Percentiles rank a stretch among this genome's conserved stretches.
phyloP scores from a whole-genome alignment of 345 rosid genomes.

The Capsella bursapastoris region DNA sequence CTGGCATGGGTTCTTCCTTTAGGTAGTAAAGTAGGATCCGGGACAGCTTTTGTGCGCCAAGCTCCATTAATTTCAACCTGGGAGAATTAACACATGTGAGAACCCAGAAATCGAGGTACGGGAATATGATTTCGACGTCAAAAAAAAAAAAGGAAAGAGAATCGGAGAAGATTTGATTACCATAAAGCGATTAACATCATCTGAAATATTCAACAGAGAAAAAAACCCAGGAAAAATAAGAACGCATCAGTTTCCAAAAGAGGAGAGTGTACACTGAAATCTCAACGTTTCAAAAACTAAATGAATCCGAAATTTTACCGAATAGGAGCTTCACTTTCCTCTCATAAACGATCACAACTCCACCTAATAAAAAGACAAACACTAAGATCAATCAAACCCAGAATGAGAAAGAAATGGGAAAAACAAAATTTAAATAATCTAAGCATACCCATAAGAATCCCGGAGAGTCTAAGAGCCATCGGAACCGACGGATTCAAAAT shows the following conservation, averaged over 20 bases:
- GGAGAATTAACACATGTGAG: neutral
- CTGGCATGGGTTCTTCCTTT: conserved; percentile 73
- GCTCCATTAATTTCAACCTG: conserved; percentile 87
- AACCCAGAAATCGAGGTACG: neutral
- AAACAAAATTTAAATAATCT: neutral
- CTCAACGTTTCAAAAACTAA: neutral
- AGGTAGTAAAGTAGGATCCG: conserved; percentile 72
- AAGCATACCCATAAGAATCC: conserved; percentile 84
- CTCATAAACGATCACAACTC: conserved; percentile 93
- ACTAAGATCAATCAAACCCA: conserved; percentile 23
- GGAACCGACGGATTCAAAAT: conserved; percentile 90
- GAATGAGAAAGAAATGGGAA: conserved; percentile 6
- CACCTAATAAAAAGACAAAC: conserved; percentile 54
- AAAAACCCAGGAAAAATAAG: conserved; percentile 18
- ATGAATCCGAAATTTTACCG: conserved; percentile 52
- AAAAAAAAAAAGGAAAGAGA: neutral
- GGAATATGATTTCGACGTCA: neutral
- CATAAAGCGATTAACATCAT: conserved; percentile 81
- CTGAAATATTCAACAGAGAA: conserved; percentile 46
- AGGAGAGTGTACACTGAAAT: neutral
- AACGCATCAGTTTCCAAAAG: conserved; percentile 17
- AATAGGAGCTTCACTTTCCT: conserved; percentile 84
- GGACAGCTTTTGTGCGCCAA: conserved; percentile 64
- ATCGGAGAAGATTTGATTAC: conserved; percentile 47
- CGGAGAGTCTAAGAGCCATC: conserved; percentile 89